Base-by-base conservation (phyloP, 768 basidiomycete species). In the Cytidiella melzeri region DNA sequence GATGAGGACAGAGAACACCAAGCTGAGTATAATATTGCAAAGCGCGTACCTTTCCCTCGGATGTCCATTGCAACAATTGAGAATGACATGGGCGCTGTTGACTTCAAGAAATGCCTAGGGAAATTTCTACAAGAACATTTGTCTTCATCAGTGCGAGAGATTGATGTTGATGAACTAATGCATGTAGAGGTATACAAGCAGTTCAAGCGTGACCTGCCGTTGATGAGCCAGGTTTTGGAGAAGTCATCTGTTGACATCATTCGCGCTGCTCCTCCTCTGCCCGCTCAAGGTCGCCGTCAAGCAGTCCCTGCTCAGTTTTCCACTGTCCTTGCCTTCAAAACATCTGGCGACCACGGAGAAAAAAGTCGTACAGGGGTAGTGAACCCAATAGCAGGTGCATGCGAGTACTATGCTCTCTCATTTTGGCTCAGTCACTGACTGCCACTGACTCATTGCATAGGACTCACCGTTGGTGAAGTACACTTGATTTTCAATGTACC, bases 31-130 rank as follows among this genome's bases (percentile, higher is more conserved):
- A 42, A 28, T 15, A 49, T 49, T 18, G 41, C 48, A 5, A 49
- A 49, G 48, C 26, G 15, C 19, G 25, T 41, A 3, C 6, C 25
- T 9, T 34, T 43, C 12, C 9, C 25, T 3, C 3, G 19, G 5
- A 23, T 37, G 25, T 7, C 11, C 12, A 40, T 40, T 7, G 5
- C 5, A n/a, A 24, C 23, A 10, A 19, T 30, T 28, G 40, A 26
- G n/a, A 23, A 41, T 4, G 10, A 11, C 26, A 41, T 49, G 25
- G 48, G 48, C 24, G 40, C 48, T 9, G 13, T 26, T 15, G 19
- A 49, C 37, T 30, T 49, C 30, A 27, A 27, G 3, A 24, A 37
- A 40, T 49, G 28, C 19, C 41, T 49, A 3, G 41, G 42, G 20
- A 40, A 41, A 3, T 49, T 42, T 27, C n/a, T 49, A 27, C 40